Percentiles rank a stretch among this genome's conserved stretches.
Evolutionary conservation across 1,284 basidiomycete species (phyloP).

Genomic region (Leccinum variabile): DNA sequence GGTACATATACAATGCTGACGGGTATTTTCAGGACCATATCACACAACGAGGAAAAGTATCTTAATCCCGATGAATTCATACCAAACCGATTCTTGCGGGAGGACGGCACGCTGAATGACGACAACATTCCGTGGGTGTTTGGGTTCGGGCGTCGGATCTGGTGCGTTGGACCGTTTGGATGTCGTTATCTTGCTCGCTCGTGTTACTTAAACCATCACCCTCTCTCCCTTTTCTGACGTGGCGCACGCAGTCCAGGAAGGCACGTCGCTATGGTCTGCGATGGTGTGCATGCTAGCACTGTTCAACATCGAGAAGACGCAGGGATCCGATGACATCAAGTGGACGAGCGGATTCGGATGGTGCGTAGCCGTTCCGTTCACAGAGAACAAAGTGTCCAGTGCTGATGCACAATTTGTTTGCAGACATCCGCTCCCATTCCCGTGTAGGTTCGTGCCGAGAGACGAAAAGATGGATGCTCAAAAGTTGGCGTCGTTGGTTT

Average conservation of each 20-base stretch:
- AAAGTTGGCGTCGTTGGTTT: not conserved
- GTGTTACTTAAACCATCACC: too few relatives aligned
- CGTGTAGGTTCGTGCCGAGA: not conserved
- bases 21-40: not conserved
- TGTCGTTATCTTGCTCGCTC: not conserved
- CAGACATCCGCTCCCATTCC: not conserved
- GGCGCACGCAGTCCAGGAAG: not conserved
- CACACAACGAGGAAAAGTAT: too few relatives aligned
- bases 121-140: too few relatives aligned
- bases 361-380: not conserved
- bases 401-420: not conserved
- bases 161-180: too few relatives aligned
- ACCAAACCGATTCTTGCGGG: too few relatives aligned
- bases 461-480: not conserved
- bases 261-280: not conserved
- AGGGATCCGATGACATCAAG: not conserved
- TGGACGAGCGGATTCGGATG: not conserved
- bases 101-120: too few relatives aligned
- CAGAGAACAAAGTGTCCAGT: too few relatives aligned
- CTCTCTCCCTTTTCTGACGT: not conserved
- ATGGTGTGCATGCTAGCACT: not conserved
- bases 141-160: too few relatives aligned
- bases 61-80: too few relatives aligned
- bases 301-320: not conserved
- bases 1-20: not conserved